Evolutionary conservation across 805 yeast species (phyloP).

Genomic region (Wickerhamiella kazuoi): DNA sequence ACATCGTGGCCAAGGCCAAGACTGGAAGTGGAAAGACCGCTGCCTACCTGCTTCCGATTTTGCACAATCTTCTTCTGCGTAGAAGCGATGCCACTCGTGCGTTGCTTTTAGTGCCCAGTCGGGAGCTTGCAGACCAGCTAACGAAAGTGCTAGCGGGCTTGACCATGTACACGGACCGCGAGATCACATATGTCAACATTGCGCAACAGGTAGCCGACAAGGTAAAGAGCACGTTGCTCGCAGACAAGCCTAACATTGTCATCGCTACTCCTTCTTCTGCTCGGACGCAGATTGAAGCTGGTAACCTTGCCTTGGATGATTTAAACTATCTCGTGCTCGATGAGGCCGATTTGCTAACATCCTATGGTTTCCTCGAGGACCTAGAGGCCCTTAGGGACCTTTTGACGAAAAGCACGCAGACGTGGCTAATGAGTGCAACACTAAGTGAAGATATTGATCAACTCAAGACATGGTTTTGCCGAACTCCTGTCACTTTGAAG

Average conservation of each 20-base stretch:
- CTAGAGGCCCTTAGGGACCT: conserved; percentile 42
- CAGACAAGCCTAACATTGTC: conserved; percentile 62
- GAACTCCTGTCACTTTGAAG: conserved; percentile 62
- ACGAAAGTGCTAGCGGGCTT: conserved; percentile 49
- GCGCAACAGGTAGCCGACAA: conserved; percentile 44
- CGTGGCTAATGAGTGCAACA: conserved; percentile 93
- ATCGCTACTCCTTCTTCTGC: conserved; percentile 79
- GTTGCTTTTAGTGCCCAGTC: conserved; percentile 77
- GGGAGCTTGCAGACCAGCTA: conserved; percentile 82
- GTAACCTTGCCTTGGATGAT: conserved; percentile 33
- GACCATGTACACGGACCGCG: conserved; percentile 50
- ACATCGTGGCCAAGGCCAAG: conserved; percentile 80
- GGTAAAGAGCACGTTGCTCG: conserved; percentile 51
- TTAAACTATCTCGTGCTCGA: conserved; percentile 69
- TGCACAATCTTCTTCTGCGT: conserved; percentile 50
- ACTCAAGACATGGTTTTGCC: conserved; percentile 61
- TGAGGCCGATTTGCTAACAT: conserved; percentile 80
- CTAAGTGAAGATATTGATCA: conserved; percentile 68
- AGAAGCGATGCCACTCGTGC: conserved; percentile 27
- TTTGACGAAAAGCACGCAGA: conserved; percentile 54
- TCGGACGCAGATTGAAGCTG: conserved; percentile 28
- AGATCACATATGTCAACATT: conserved; percentile 47
- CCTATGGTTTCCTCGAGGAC: conserved; percentile 86
- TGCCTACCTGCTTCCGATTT: conserved; percentile 73
- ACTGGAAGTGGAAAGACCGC: conserved; percentile 96